These are phyloP conservation scores for Stentor roeselii DNA, from an alignment of 73 alveolate genomes.

Conservation along the genomic window DNA sequence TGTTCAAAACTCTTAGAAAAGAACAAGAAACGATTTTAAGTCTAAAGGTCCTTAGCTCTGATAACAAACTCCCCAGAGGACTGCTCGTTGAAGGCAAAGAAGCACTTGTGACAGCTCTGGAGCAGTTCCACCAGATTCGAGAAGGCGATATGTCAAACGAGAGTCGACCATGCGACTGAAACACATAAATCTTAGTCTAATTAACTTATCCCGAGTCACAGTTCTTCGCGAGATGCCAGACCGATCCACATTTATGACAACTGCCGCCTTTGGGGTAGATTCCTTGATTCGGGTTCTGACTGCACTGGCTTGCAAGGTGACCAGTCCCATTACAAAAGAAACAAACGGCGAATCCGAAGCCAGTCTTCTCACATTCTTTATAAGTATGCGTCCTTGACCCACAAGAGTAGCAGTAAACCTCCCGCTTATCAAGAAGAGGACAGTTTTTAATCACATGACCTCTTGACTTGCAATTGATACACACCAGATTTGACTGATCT, in stretches of 20 bases:
- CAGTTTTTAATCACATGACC: slow-evolving; percentile 23
- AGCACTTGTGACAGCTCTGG: no score
- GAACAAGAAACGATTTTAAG: no score
- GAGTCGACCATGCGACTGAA: no score
- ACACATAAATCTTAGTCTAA: no score
- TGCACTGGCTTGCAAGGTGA: slow-evolving; percentile 29
- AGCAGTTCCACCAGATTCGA: no score
- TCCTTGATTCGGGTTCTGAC: slow-evolving; percentile 26
- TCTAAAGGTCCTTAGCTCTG: no score
- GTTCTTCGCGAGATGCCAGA: slow-evolving; percentile 25
- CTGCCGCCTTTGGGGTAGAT: slow-evolving; percentile 29
- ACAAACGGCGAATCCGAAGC: slow-evolving; percentile 21
- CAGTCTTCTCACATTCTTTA: neutral
- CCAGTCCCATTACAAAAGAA: slow-evolving; percentile 27
- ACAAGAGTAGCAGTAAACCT: slow-evolving; percentile 22
- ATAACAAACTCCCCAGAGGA: no score
- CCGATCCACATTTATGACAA: slow-evolving; percentile 30
- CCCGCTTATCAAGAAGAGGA: neutral
- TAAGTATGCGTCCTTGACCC: slow-evolving; percentile 22
- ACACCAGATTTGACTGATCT: neutral
- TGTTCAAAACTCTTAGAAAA: slow-evolving; percentile 9
- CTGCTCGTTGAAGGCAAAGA: no score
- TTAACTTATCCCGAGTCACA: no score
- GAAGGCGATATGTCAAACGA: no score
- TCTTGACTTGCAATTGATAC: slow-evolving; percentile 6